phyloP scores from a whole-genome alignment of 2,329 filamentous ascomycete genomes.

The Xylariaceae sp. region DNA sequence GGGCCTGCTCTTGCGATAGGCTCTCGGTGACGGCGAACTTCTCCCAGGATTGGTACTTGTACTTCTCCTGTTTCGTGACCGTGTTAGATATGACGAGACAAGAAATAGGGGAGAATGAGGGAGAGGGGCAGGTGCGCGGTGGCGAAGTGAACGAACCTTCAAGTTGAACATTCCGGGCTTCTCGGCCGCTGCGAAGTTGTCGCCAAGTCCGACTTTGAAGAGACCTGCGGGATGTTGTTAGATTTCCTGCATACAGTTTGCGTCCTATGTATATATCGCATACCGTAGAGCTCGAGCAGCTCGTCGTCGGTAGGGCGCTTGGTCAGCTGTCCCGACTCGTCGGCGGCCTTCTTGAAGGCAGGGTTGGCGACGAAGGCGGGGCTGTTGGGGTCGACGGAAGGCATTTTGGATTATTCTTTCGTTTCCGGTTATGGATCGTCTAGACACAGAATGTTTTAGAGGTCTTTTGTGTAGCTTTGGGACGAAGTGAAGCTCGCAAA shows the following conservation, averaged over 20 bases:
- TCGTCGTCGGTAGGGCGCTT: conserved; percentile 61
- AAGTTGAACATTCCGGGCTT: conserved; percentile 67
- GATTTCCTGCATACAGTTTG: no score
- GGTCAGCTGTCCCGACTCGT: conserved; percentile 64
- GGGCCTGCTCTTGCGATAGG: conserved; percentile 60
- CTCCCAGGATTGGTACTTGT: conserved; percentile 77
- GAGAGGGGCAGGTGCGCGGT: background rate
- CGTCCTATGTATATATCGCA: no score
- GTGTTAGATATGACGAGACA: background rate
- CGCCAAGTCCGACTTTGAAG: conserved; percentile 55
- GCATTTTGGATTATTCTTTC: background rate
- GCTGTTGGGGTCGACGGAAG: conserved; percentile 6
- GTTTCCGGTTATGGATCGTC: no score
- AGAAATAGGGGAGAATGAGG: background rate
- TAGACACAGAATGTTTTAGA: no score
- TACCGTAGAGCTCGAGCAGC: conserved; percentile 60
- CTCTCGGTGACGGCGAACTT: conserved; percentile 58
- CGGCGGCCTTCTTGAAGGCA: conserved; percentile 14
- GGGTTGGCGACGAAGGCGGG: conserved; percentile 10
- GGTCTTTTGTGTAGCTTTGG: no score
- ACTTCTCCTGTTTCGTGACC: conserved; percentile 60
- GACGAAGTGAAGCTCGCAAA: no score
- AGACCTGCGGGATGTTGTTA: conserved; percentile 38
- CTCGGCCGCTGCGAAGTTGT: conserved; percentile 53
- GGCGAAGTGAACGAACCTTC: conserved; percentile 57